Base-by-base conservation (phyloP, 2,329 filamentous ascomycete species). In the Coleophoma cylindrospora region DNA sequence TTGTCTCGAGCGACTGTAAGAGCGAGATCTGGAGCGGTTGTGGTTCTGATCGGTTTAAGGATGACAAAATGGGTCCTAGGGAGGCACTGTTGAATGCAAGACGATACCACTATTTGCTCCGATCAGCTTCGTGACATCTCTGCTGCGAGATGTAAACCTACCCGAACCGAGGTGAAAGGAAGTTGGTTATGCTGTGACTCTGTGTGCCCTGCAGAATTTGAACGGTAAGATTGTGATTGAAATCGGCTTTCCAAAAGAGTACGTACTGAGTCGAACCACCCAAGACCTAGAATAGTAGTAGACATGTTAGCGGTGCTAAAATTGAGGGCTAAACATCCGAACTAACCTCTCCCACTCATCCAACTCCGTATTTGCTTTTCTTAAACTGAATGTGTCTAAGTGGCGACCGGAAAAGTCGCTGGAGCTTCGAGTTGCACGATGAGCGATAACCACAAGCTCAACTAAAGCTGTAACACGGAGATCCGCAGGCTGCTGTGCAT, bases 261-360 rank as follows among this genome's bases (percentile, higher is more conserved):
- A 48, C 32, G 19, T 49, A 43, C 10, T 12, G 13, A 44, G 37
- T 11, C 37, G 37, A n/a, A 40, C 37, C 9, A 40, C n/a, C 37
- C 37, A 40, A 40, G 37, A 40, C n/a, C 37, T 40, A 40, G 9
- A n/a, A 14, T 8, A 40, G 37, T 40, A 13, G 10, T 40, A n/a
- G 19, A 15, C 3, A 15, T 4, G 19, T 40, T 40, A 40, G 13
- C 37, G n/a, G n/a, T 40, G 37, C 13, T 7, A 33, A 2, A 40
- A 21, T 33, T 12, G 12, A 21, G 43, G 38, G 21, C 36, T 34
- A 6, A 19, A 15, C 41, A 48, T 43, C 27, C 13, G 14, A n/a
- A 50, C 43, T 49, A 40, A 60, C 58, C 43, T 50, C 43, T 61
- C 57, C 58, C 58, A 61, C 14, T 50, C 36, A 52, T 57, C 56